phyloP scores from a whole-genome alignment of 2,329 filamentous ascomycete genomes.

The Lecanicillium sp. region DNA sequence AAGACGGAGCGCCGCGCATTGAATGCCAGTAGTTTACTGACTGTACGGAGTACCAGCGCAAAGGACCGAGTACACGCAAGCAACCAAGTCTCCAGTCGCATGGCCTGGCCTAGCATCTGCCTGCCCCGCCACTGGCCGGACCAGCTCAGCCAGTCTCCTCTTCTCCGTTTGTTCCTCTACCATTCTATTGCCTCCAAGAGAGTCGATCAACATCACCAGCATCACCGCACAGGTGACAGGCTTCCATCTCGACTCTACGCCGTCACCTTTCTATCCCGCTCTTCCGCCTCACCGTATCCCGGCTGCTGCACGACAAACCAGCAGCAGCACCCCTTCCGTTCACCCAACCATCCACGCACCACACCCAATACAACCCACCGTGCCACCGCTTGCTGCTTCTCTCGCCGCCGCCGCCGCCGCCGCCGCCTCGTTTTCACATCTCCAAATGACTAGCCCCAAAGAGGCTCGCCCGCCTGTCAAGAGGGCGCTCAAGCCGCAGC shows the following conservation, averaged over 20 bases:
- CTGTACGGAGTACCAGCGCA: too few species aligned
- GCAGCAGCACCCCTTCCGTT: conserved; percentile 3
- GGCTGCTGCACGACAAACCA: conserved; percentile 3
- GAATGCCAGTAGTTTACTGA: too few species aligned
- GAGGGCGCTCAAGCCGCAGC: conserved; percentile 11
- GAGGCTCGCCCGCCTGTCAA: conserved; percentile 12
- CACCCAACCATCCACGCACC: conserved; percentile 1
- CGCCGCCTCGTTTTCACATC: conserved; percentile 9
- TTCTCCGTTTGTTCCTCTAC: too few species aligned
- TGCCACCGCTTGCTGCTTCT: background rate
- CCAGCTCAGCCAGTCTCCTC: too few species aligned
- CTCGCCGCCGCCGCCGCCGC: background rate
- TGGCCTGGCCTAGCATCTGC: too few species aligned
- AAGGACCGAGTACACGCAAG: too few species aligned
- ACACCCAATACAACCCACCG: background rate
- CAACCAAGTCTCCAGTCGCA: too few species aligned
- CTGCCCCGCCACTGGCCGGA: too few species aligned
- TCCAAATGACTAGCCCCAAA: conserved; percentile 15
- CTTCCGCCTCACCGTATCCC: conserved; percentile 1
- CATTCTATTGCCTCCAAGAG: too few species aligned
- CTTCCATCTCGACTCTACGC: background rate
- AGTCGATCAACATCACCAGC: too few species aligned
- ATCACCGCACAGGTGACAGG: too few species aligned
- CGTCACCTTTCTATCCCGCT: background rate
- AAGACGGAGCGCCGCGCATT: too few species aligned